Percentiles rank a stretch among this genome's conserved stretches.
These are phyloP conservation scores for Schoenoplectus tabernaemontani DNA, from an alignment of 202 grass and related monocot species.

Conservation along the genomic window DNA sequence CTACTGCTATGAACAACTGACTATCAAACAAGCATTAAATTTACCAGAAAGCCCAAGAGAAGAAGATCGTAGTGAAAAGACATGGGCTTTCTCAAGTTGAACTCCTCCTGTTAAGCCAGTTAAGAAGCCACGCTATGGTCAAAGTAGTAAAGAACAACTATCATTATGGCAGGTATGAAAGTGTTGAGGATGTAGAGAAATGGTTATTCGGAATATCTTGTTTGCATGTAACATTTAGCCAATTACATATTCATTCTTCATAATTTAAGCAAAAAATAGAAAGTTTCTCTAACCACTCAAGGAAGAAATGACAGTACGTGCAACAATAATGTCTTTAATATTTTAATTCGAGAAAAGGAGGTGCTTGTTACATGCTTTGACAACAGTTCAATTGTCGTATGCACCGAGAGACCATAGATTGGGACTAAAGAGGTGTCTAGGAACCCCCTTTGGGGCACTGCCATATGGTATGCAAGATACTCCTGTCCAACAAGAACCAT, in stretches of 20 bases:
- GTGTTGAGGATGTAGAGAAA: constrained; percentile 83
- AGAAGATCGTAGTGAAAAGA: constrained; percentile 97
- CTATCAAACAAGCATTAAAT: neutral
- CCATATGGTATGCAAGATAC: constrained; percentile 73
- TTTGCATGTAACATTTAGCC: constrained; percentile 10
- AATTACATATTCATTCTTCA: neutral
- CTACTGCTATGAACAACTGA: neutral
- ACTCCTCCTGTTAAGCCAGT: constrained; percentile 90
- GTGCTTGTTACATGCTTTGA: constrained; percentile 40
- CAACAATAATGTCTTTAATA: neutral
- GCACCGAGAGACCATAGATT: constrained; percentile 98
- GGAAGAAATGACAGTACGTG: neutral
- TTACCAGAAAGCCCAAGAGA: constrained; percentile 93
- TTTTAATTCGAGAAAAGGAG: neutral
- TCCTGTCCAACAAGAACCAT: constrained; percentile 96
- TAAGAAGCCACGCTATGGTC: constrained; percentile 98
- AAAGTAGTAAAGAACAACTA: constrained; percentile 92
- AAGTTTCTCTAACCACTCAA: neutral
- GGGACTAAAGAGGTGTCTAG: constrained; percentile 83
- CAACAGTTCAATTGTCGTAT: constrained; percentile 88
- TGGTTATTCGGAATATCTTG: constrained; percentile 86
- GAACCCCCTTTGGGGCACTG: constrained; percentile 72
- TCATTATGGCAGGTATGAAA: constrained; percentile 97
- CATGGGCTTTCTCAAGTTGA: constrained; percentile 92
- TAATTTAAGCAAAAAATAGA: neutral